phyloP scores from a whole-genome alignment of 2,329 filamentous ascomycete species.

The Phialophora tarda region DNA sequence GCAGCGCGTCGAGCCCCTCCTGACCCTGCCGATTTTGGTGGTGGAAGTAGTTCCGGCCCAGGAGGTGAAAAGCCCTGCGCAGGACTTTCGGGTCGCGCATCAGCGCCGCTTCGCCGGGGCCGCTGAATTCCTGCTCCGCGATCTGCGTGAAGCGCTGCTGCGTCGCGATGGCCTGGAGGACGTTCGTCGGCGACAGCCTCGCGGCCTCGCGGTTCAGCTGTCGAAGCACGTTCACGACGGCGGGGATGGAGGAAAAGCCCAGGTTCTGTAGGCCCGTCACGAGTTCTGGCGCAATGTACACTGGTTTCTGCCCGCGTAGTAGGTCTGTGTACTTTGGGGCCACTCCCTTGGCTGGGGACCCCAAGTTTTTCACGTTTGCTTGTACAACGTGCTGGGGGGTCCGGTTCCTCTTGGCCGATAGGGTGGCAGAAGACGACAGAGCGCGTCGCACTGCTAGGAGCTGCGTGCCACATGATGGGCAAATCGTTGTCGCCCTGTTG shows the following conservation, averaged over 20 bases:
- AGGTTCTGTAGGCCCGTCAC: slow-evolving; percentile 14
- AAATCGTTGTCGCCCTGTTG: not conserved
- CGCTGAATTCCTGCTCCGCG: slow-evolving; percentile 18
- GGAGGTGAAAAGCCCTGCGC: slow-evolving; percentile 24
- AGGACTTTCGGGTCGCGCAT: slow-evolving; percentile 25
- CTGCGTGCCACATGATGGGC: slow-evolving; percentile 1
- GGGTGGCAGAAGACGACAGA: slow-evolving; percentile 7
- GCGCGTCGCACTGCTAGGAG: not conserved
- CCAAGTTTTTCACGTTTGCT: not conserved
- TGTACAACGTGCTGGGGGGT: slow-evolving; percentile 15
- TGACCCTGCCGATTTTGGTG: slow-evolving; percentile 19
- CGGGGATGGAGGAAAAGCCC: slow-evolving; percentile 23
- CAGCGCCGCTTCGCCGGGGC: slow-evolving; percentile 6
- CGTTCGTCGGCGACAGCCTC: slow-evolving; percentile 13
- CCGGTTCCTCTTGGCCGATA: not conserved
- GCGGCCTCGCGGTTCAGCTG: slow-evolving; percentile 14
- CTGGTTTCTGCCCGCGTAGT: not conserved
- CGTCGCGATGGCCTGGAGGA: slow-evolving; percentile 6
- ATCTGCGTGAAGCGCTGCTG: slow-evolving; percentile 23
- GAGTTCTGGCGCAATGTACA: slow-evolving; percentile 25
- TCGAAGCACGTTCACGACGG: slow-evolving; percentile 18
- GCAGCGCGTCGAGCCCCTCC: slow-evolving; percentile 26
- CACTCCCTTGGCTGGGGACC: not conserved
- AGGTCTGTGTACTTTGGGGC: not conserved
- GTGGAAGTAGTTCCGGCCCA: slow-evolving; percentile 25